Evolutionary conservation across 345 rosid species (phyloP).

Genomic region (Orychophragmus violaceus): DNA sequence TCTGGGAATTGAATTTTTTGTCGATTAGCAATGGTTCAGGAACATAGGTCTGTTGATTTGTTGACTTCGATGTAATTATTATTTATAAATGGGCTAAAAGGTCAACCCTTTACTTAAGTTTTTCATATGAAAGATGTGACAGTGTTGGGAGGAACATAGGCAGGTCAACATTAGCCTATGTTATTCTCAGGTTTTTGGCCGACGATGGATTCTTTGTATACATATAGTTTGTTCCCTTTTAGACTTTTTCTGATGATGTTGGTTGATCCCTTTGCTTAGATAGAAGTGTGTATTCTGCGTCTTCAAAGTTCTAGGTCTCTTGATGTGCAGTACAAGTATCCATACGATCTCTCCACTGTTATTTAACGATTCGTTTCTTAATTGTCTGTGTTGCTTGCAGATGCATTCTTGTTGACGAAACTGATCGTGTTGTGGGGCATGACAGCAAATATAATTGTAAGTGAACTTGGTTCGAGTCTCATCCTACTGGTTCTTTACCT

Average conservation of each 20-base stretch:
- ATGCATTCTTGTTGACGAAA: constrained; percentile 95
- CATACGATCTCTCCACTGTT: background rate
- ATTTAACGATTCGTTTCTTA: background rate
- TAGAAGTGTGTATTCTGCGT: background rate
- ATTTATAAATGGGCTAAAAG: background rate
- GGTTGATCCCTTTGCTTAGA: background rate
- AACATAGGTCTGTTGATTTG: background rate
- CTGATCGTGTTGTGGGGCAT: constrained; percentile 79
- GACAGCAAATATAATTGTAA: constrained; percentile 86
- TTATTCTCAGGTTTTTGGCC: background rate
- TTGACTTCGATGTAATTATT: background rate
- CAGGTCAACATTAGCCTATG: constrained; percentile 1
- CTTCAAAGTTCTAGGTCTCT: background rate
- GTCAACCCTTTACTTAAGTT: constrained; percentile 2
- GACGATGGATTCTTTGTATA: background rate
- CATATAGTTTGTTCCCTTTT: background rate
- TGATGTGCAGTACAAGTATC: background rate
- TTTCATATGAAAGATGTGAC: background rate
- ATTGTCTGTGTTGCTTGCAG: constrained; percentile 39
- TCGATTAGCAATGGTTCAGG: background rate
- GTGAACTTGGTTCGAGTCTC: constrained; percentile 18
- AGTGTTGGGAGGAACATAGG: background rate
- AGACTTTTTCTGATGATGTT: background rate
- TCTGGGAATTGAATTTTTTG: background rate
- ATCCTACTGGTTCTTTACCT: background rate